Percentiles rank a stretch among this genome's conserved stretches.
These are phyloP conservation scores for Carallia brachiata DNA, from an alignment of 345 rosid genomes.

Conservation along the genomic window DNA sequence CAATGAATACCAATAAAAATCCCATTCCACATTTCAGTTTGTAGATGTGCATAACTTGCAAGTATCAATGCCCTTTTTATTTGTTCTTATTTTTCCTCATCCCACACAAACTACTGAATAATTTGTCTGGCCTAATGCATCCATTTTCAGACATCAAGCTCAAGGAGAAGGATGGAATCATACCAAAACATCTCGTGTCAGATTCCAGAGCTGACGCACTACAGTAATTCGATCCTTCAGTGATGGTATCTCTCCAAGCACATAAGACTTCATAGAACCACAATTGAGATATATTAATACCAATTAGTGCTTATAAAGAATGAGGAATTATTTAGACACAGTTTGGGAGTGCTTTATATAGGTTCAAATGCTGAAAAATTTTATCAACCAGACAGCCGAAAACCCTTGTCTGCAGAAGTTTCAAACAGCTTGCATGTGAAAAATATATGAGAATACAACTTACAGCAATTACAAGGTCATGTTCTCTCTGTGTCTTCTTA, in stretches of 20 bases:
- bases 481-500: constrained; percentile 61
- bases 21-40: neutral
- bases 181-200: constrained; percentile 91
- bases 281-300: constrained; percentile 23
- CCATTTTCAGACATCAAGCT: constrained; percentile 4
- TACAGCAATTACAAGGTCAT: constrained; percentile 97
- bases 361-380: neutral
- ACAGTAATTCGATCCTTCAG: constrained; percentile 74
- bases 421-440: constrained; percentile 8
- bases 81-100: no score
- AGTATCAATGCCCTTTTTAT: neutral
- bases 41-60: neutral
- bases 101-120: neutral
- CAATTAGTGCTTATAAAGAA: constrained; percentile 12
- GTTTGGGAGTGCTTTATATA: neutral
- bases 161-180: constrained; percentile 9
- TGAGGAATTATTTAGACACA: neutral
- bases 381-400: neutral
- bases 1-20: neutral
- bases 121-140: neutral
- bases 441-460: constrained; percentile 30
- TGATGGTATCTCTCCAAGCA: constrained; percentile 95
- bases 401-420: neutral
- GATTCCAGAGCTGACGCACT: constrained; percentile 97
- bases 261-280: constrained; percentile 66